Evolutionary conservation across 441 rosid species (phyloP).

Genomic region (Erysimum cheiri): DNA sequence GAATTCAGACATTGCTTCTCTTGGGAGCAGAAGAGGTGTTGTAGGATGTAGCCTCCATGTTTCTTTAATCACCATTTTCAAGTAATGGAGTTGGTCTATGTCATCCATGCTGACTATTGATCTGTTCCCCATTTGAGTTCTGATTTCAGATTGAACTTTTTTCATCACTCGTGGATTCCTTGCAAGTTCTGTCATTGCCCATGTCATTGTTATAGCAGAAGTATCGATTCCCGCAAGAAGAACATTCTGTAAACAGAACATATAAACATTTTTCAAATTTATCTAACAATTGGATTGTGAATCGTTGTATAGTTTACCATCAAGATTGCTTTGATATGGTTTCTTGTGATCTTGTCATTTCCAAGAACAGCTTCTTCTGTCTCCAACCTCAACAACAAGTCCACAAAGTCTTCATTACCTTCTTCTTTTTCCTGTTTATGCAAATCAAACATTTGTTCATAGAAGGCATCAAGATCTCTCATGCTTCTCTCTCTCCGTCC

Average conservation of each 20-base stretch:
- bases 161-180: slow-evolving; percentile 55
- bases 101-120: slow-evolving; percentile 42
- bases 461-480: slow-evolving; percentile 45
- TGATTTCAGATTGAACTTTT: slow-evolving; percentile 57
- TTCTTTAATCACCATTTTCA: slow-evolving; percentile 61
- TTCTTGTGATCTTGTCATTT: slow-evolving; percentile 37
- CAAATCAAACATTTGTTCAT: slow-evolving; percentile 50
- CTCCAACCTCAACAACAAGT: slow-evolving; percentile 54
- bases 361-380: slow-evolving; percentile 48
- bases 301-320: slow-evolving; percentile 42
- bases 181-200: slow-evolving; percentile 64
- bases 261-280: not conserved
- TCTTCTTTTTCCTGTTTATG: slow-evolving; percentile 45
- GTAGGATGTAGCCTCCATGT: slow-evolving; percentile 65
- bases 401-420: slow-evolving; percentile 53
- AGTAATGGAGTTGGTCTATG: slow-evolving; percentile 47
- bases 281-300: too few relatives aligned
- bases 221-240: slow-evolving; percentile 56
- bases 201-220: slow-evolving; percentile 43
- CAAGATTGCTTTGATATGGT: slow-evolving; percentile 57
- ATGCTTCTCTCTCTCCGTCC: slow-evolving; percentile 46
- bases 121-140: slow-evolving; percentile 44
- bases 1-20: slow-evolving; percentile 53
- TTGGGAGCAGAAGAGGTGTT: slow-evolving; percentile 50
- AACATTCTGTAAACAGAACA: slow-evolving; percentile 44